A percentile compares a stretch with the other conserved stretches of the same genome.
Evolutionary conservation across 2,329 filamentous ascomycete genomes (phyloP).

Genomic region (Alternaria ventricosa): DNA sequence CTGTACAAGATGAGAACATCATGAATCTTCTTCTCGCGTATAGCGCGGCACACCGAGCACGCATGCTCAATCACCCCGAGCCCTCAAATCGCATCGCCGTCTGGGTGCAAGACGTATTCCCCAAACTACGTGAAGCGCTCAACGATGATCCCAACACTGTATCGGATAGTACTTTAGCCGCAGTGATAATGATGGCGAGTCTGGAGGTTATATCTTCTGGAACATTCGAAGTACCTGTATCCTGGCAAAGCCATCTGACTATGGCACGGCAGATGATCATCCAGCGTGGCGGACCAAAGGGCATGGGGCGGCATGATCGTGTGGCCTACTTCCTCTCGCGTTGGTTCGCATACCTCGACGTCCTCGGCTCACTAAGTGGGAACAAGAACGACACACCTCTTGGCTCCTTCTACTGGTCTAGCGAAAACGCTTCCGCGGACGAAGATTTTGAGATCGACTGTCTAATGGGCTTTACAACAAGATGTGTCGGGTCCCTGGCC

Average conservation of each 20-base stretch:
- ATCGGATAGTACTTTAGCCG: conserved; percentile 76
- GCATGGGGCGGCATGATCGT: conserved; percentile 57
- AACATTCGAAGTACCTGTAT: conserved; percentile 78
- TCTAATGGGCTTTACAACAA: conserved; percentile 78
- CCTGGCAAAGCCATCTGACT: conserved; percentile 80
- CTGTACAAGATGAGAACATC: conserved; percentile 71
- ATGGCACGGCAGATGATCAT: conserved; percentile 78
- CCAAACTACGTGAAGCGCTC: conserved; percentile 71
- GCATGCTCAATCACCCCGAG: conserved; percentile 74
- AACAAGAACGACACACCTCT: conserved; percentile 54
- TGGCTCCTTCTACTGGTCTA: conserved; percentile 51
- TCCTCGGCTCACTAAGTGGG: conserved; percentile 75
- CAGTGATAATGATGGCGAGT: conserved; percentile 83
- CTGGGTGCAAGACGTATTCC: conserved; percentile 82
- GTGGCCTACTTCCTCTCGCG: conserved; percentile 76
- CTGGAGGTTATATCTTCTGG: conserved; percentile 83
- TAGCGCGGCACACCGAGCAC: conserved; percentile 81
- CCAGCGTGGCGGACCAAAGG: conserved; percentile 66
- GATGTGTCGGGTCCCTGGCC: conserved; percentile 73
- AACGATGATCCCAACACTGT: conserved; percentile 58
- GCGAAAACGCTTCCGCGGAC: conserved; percentile 57
- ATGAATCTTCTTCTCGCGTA: conserved; percentile 80
- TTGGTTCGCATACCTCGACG: conserved; percentile 86
- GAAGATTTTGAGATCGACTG: conserved; percentile 77
- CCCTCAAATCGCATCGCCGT: conserved; percentile 78